Evolutionary conservation across 1,139 yeast genomes (phyloP).

Genomic region (Debaryomycetaceae sp.): DNA sequence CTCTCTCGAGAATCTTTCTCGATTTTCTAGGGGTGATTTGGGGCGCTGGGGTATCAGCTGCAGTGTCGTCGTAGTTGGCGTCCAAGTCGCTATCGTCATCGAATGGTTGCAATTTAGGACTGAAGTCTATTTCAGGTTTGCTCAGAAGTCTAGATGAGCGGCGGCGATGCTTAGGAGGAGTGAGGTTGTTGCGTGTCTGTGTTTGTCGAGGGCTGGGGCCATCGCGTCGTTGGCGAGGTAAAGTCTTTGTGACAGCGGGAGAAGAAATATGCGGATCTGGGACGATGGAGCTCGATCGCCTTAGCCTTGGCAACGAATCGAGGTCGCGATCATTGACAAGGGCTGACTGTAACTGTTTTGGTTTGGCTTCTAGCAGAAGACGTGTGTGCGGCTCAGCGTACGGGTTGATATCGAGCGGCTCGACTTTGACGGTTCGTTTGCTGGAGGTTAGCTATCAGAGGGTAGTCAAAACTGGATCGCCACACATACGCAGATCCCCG

Average conservation of each 20-base stretch:
- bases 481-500: constrained; percentile 43
- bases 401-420: constrained; percentile 10
- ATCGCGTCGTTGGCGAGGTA: too few species aligned
- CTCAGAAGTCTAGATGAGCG: constrained; percentile 3
- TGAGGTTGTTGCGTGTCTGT: not conserved
- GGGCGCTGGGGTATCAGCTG: not conserved
- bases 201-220: not conserved
- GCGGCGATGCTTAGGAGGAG: constrained; percentile 1
- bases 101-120: not conserved
- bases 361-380: constrained; percentile 5
- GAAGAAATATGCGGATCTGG: too few species aligned
- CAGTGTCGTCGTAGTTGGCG: not conserved
- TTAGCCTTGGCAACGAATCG: constrained; percentile 20
- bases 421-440: constrained; percentile 12
- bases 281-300: constrained; percentile 11
- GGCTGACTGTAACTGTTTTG: constrained; percentile 21
- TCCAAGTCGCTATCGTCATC: constrained; percentile 4
- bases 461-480: not conserved
- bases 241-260: too few species aligned
- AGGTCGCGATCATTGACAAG: constrained; percentile 20
- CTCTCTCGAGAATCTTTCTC: constrained; percentile 3
- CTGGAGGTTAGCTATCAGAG: constrained; percentile 13
- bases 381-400: constrained; percentile 1
- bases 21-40: constrained; percentile 4
- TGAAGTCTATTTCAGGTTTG: constrained; percentile 3